A percentile compares a stretch with the other conserved stretches of the same genome.
phyloP scores from a whole-genome alignment of 139 green algal genomes.

The Bryopsis sp. region DNA sequence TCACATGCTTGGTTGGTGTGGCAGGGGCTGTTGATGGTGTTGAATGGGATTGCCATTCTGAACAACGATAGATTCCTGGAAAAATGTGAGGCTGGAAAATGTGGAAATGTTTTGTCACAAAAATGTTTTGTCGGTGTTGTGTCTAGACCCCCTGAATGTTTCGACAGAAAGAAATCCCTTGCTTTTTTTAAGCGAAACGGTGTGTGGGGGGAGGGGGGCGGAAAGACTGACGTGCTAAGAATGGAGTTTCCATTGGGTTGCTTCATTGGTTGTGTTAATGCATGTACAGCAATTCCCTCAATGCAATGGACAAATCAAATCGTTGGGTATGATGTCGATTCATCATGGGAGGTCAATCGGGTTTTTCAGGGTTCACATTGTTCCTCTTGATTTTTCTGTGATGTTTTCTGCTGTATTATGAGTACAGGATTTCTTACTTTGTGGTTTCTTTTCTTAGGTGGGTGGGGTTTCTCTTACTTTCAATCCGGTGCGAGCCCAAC shows the following conservation, averaged over 20 bases:
- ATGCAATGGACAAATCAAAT: neutral
- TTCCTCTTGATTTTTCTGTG: no score
- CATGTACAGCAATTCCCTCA: slow-evolving; percentile 8
- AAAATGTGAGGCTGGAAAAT: slow-evolving; percentile 51
- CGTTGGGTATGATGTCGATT: neutral
- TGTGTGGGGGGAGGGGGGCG: no score
- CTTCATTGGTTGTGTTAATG: neutral
- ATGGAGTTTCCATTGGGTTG: neutral
- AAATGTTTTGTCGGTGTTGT: neutral
- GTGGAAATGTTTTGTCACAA: neutral
- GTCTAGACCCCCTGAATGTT: neutral
- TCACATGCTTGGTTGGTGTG: no score
- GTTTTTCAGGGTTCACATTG: no score
- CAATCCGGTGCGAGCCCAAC: slow-evolving; percentile 32
- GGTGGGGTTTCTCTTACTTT: slow-evolving; percentile 74
- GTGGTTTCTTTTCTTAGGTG: slow-evolving; percentile 42
- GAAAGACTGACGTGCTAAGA: no score
- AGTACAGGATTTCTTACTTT: neutral
- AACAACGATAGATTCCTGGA: slow-evolving; percentile 91
- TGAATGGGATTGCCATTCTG: slow-evolving; percentile 76
- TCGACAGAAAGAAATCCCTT: neutral
- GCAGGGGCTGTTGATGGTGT: slow-evolving; percentile 65
- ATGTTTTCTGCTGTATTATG: neutral
- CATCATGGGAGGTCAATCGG: neutral
- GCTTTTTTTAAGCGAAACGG: neutral